Evolutionary conservation across 73 alveolate genomes (phyloP), one percentile per base, ranked within the genome.

Genomic region (Paramecium octaurelia): DNA sequence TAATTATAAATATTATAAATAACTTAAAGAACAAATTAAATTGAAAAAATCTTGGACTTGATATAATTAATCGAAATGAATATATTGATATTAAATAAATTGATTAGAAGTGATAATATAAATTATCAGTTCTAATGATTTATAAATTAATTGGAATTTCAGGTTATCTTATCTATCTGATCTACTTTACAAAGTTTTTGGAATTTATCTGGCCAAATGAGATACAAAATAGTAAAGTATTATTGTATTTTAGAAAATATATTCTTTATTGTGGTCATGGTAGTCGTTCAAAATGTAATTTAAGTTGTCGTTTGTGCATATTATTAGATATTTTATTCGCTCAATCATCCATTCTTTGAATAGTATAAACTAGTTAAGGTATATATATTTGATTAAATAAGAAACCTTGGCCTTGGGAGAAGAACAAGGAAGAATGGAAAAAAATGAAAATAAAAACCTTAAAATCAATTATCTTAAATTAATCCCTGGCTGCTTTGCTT

Each of bases 341-440:
- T 92, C 24, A 87, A 96, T 40, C 93, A 54, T 43, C 96, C 96
- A 42, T 92, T 84, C 80, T 89, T 96, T 93, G 98, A 96, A 70
- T 58, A 92, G 85, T 93, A 80, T 64, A 94, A 92, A 92, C 88
- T 96, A 54, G 70, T 85, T 11, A 23, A 70, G 14, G 94, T 89
- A 89, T 40, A 4, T 18, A 75, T 36, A 1, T 44, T 1, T n/a
- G 0, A 8, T 80, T 11, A 50, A 57, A 70, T 24, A 57, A 60
- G 92, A 36, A 93, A 60, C 93, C 93, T 21, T 95, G 98, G 98
- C 98, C 98, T 21, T 95, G 98, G 98, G 76, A 95, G 24, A 58
- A 86, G 71, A 58, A 86, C 18, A 58, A 24, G 8, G 73, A 36
- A 18, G 50, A 58, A 23, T 76, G 95, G 71, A 94, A 95, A 48